Conservation (phyloP, 78 protist genomes). For the Dictyostelium discoideum region DNA sequence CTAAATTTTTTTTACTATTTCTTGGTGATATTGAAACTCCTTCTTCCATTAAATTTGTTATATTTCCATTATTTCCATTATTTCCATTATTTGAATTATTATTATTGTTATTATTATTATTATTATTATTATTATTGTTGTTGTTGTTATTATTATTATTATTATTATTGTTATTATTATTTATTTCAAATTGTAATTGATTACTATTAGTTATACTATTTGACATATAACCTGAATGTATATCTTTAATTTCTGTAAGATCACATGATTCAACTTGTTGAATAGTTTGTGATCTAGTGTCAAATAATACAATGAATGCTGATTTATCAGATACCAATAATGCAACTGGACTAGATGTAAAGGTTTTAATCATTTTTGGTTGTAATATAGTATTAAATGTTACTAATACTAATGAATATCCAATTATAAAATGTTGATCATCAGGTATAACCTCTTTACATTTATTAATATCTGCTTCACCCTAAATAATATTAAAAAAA, state of each 20-base stretch:
- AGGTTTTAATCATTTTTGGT: slow-evolving; percentile 45
- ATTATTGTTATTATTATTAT: background rate
- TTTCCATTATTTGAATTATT: too few species aligned
- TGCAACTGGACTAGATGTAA: slow-evolving; percentile 49
- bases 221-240: slow-evolving; percentile 62
- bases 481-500: background rate
- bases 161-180: background rate
- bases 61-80: background rate
- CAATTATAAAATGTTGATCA: slow-evolving; percentile 54
- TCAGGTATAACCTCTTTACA: slow-evolving; percentile 56
- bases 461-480: slow-evolving; percentile 48
- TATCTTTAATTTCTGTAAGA: slow-evolving; percentile 16
- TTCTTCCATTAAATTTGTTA: slow-evolving; percentile 3
- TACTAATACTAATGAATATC: slow-evolving; percentile 39
- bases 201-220: background rate
- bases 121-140: background rate
- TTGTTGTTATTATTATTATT: background rate
- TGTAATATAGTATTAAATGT: slow-evolving; percentile 17
- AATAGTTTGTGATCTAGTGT: slow-evolving; percentile 44
- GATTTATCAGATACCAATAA: slow-evolving; percentile 32
- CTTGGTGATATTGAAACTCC: slow-evolving; percentile 26
- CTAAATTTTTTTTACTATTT: background rate
- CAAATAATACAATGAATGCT: slow-evolving; percentile 36
- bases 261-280: slow-evolving; percentile 21
- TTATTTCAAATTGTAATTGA: background rate